Evolutionary conservation across 495 filamentous ascomycete species (phyloP).

Genomic region (Lepidopterella palustris): DNA sequence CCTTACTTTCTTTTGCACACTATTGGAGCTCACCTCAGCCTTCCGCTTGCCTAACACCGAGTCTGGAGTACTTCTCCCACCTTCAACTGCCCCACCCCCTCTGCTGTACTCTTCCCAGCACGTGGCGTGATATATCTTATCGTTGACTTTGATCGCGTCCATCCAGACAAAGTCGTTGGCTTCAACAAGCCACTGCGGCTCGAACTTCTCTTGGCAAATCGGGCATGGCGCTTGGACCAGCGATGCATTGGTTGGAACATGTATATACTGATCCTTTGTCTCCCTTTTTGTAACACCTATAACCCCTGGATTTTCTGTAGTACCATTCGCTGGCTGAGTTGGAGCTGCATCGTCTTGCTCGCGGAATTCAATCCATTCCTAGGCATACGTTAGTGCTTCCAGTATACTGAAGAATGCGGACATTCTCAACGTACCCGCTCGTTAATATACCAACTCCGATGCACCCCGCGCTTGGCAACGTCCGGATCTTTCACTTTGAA

Average conservation of each 20-base stretch:
- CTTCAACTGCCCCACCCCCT: conserved; percentile 39
- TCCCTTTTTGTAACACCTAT: conserved; percentile 44
- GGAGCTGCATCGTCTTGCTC: conserved; percentile 63
- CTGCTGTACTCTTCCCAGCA: conserved; percentile 80
- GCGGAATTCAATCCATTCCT: conserved; percentile 84
- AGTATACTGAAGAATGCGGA: not conserved
- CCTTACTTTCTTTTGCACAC: conserved; percentile 20
- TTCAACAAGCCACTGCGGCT: conserved; percentile 79
- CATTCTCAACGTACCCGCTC: conserved; percentile 60
- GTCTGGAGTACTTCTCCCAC: conserved; percentile 30
- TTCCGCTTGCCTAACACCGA: conserved; percentile 37
- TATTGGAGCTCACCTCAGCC: conserved; percentile 29
- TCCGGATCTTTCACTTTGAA: conserved; percentile 89
- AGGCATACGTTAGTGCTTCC: conserved; percentile 2
- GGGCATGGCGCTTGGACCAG: conserved; percentile 69
- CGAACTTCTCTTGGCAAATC: conserved; percentile 92
- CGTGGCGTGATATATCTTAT: conserved; percentile 75
- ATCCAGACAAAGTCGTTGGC: conserved; percentile 96
- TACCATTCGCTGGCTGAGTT: conserved; percentile 39
- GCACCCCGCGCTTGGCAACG: conserved; percentile 70
- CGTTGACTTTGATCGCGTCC: conserved; percentile 74
- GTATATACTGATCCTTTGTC: conserved; percentile 68
- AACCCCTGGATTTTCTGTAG: conserved; percentile 10
- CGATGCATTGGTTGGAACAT: conserved; percentile 70
- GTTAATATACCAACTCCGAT: conserved; percentile 88